phyloP scores from a whole-genome alignment of 495 filamentous ascomycete species.

The Glutinoglossum americanum region DNA sequence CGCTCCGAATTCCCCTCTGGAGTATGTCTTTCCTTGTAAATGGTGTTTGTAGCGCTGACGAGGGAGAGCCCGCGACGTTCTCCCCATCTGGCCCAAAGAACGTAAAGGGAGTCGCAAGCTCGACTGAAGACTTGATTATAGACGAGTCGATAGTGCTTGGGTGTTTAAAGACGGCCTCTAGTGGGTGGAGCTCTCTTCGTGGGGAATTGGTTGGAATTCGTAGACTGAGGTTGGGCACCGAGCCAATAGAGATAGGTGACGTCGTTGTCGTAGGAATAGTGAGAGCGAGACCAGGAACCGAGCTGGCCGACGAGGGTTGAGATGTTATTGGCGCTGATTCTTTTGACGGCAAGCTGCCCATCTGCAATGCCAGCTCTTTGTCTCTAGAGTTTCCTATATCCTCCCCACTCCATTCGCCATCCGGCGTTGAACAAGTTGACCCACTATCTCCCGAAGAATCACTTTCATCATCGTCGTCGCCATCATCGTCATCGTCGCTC shows the following conservation, averaged over 20 bases:
- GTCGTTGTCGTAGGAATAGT: slow-evolving; percentile 25
- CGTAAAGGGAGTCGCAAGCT: slow-evolving; percentile 32
- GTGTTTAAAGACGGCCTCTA: slow-evolving; percentile 79
- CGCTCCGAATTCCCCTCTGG: slow-evolving; percentile 49
- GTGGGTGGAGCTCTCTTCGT: slow-evolving; percentile 45
- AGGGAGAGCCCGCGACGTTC: slow-evolving; percentile 21
- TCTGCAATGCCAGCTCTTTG: not conserved
- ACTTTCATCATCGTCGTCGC: not conserved
- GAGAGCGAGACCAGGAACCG: slow-evolving; percentile 24
- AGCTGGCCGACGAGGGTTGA: slow-evolving; percentile 18
- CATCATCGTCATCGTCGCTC: not conserved
- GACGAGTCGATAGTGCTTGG: slow-evolving; percentile 19
- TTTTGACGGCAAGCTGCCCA: not conserved
- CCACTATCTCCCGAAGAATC: not conserved
- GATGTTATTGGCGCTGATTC: not conserved
- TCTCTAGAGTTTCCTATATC: not conserved
- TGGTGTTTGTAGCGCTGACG: slow-evolving; percentile 47
- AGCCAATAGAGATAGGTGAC: slow-evolving; percentile 6
- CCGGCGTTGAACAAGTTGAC: not conserved
- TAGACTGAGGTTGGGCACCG: slow-evolving; percentile 4
- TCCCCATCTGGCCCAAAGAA: slow-evolving; percentile 39
- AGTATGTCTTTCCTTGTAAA: slow-evolving; percentile 61
- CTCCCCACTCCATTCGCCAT: not conserved
- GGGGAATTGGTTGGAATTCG: slow-evolving; percentile 4
- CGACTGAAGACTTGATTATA: slow-evolving; percentile 16